Conservation (phyloP, 169 alveolate genomes). For the Babesia bigemina region DNA sequence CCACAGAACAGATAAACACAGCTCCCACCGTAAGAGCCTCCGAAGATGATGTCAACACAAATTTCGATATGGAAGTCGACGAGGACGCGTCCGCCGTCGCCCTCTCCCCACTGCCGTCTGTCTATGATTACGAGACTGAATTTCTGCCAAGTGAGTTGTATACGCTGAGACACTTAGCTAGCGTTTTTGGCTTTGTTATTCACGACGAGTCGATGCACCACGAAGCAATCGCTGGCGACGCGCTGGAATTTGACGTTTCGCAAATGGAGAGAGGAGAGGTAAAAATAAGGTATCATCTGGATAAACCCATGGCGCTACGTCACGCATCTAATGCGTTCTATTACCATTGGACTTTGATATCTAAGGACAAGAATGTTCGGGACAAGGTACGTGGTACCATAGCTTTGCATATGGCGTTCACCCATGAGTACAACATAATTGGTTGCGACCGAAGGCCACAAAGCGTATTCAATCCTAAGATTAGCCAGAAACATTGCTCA, state of each 20-base stretch:
- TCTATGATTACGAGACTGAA: not conserved
- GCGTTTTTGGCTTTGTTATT: not conserved
- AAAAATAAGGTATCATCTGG: not conserved
- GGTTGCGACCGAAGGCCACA: too few species aligned
- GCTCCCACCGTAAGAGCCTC: not conserved
- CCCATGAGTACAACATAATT: not conserved
- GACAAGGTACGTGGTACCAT: too few species aligned
- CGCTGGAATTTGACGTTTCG: slow-evolving; percentile 2
- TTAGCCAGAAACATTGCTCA: too few species aligned
- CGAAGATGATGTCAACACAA: too few species aligned
- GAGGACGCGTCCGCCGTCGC: not conserved
- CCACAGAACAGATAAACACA: not conserved
- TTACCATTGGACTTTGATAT: not conserved
- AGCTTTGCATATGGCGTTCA: not conserved
- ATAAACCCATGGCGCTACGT: not conserved
- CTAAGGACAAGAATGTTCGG: not conserved
- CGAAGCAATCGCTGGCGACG: slow-evolving; percentile 4
- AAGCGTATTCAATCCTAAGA: too few species aligned
- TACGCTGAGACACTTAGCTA: not conserved
- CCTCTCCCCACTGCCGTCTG: not conserved
- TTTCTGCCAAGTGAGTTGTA: too few species aligned
- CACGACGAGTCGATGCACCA: not conserved
- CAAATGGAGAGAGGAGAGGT: slow-evolving; percentile 1
- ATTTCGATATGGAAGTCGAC: not conserved
- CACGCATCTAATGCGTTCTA: not conserved